Percentiles rank a stretch among this genome's conserved stretches.
These are phyloP conservation scores for Gautieria morchelliformis DNA, from an alignment of 768 basidiomycete species.

Conservation along the genomic window DNA sequence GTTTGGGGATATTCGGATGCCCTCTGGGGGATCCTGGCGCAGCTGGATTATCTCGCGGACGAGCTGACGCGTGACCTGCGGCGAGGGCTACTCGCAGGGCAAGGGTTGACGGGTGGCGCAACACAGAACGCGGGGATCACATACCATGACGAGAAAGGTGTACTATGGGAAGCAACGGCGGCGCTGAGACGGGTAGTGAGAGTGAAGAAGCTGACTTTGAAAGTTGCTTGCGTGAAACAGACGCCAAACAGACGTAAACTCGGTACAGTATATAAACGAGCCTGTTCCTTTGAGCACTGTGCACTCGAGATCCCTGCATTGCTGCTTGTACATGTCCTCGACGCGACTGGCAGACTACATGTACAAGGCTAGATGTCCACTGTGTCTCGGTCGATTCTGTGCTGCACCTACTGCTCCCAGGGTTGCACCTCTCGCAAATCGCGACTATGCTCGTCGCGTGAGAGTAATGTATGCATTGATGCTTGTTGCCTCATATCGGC, in stretches of 20 bases:
- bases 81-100: not conserved
- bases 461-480: no score
- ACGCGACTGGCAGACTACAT: no score
- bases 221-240: not conserved
- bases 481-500: no score
- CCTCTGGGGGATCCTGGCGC: conserved; percentile 77
- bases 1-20: conserved; percentile 77
- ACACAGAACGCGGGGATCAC: not conserved
- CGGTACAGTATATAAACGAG: not conserved
- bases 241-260: not conserved
- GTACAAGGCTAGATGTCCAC: no score
- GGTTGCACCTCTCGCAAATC: no score
- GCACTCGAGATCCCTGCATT: no score
- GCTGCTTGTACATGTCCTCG: no score
- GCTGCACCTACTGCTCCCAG: no score
- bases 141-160: not conserved
- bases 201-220: not conserved
- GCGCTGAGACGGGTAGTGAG: not conserved
- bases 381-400: no score
- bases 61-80: conserved; percentile 61
- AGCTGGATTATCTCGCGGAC: conserved; percentile 82
- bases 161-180: not conserved
- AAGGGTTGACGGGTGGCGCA: not conserved
- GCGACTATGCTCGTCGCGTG: no score
- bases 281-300: no score